phyloP scores from a whole-genome alignment of 2,329 filamentous ascomycete genomes.

The Ampelomyces quisqualis region DNA sequence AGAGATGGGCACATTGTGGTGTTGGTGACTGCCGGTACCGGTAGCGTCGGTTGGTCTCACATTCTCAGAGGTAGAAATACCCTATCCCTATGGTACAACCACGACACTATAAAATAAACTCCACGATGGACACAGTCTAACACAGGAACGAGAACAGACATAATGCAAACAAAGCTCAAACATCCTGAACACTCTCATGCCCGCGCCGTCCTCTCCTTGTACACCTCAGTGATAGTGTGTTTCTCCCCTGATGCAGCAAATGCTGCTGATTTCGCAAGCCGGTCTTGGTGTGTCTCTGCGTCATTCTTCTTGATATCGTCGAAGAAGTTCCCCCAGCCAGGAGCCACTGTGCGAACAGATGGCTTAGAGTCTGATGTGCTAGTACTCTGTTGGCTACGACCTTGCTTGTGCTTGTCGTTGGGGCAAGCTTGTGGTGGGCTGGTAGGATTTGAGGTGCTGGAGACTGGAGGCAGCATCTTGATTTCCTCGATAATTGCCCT shows the following conservation, averaged over 20 bases:
- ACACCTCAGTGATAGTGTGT: conserved; percentile 8
- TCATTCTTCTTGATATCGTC: conserved; percentile 9
- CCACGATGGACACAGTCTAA: no score
- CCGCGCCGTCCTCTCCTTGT: conserved; percentile 6
- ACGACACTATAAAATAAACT: neutral
- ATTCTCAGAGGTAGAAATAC: no score
- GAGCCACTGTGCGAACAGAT: neutral
- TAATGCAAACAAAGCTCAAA: neutral
- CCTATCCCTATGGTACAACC: no score
- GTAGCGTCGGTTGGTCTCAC: no score
- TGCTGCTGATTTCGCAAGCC: conserved; percentile 1
- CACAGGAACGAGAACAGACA: no score
- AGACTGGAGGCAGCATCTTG: neutral
- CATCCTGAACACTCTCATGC: no score
- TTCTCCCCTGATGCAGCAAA: conserved; percentile 1
- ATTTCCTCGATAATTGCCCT: neutral
- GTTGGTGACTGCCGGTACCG: no score
- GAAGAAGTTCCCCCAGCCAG: conserved; percentile 9
- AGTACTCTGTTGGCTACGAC: neutral
- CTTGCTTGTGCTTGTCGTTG: no score
- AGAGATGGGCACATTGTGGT: conserved; percentile 9
- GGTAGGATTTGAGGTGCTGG: neutral
- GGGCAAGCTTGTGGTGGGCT: no score
- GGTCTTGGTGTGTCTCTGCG: neutral
- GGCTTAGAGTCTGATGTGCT: neutral